These are phyloP conservation scores for Candida schatavii DNA, from an alignment of 805 yeast genomes.

Conservation along the genomic window DNA sequence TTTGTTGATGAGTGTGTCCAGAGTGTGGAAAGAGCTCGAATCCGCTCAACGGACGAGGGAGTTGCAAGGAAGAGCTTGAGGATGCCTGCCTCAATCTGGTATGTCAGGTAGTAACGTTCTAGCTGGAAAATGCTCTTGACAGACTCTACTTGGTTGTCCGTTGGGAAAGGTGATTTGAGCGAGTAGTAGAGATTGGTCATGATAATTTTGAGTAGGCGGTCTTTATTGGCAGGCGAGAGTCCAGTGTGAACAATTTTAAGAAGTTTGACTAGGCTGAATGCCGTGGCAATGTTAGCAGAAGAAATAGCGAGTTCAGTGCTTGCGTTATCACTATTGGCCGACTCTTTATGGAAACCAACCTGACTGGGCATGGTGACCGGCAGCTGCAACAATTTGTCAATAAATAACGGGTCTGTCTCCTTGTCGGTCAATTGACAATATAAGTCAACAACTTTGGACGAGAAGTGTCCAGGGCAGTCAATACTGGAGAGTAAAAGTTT, in stretches of 20 bases:
- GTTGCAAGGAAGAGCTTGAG: constrained; percentile 48
- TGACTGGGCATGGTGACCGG: no score
- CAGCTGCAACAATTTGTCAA: constrained; percentile 13
- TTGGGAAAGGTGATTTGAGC: constrained; percentile 47
- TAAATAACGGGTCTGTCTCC: constrained; percentile 6
- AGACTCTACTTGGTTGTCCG: constrained; percentile 63
- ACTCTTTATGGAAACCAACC: no score
- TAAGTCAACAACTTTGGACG: constrained; percentile 15
- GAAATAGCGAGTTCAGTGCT: constrained; percentile 7
- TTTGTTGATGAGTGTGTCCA: constrained; percentile 70
- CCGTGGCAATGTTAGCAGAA: constrained; percentile 20
- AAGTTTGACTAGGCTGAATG: constrained; percentile 44
- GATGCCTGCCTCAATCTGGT: constrained; percentile 71
- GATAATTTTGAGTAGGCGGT: constrained; percentile 38
- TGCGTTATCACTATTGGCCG: no score
- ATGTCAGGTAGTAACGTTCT: constrained; percentile 48
- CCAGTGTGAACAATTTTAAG: constrained; percentile 33
- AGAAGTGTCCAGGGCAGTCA: not conserved
- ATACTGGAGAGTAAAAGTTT: not conserved
- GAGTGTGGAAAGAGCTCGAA: constrained; percentile 57
- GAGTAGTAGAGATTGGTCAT: constrained; percentile 54
- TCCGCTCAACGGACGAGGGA: constrained; percentile 29
- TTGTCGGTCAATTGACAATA: constrained; percentile 14
- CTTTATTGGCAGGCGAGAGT: constrained; percentile 29
- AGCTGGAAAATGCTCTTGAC: constrained; percentile 64